Evolutionary conservation across 2,329 filamentous ascomycete genomes (phyloP), one percentile per base, ranked within the genome.

Genomic region (Alternaria ventricosa): DNA sequence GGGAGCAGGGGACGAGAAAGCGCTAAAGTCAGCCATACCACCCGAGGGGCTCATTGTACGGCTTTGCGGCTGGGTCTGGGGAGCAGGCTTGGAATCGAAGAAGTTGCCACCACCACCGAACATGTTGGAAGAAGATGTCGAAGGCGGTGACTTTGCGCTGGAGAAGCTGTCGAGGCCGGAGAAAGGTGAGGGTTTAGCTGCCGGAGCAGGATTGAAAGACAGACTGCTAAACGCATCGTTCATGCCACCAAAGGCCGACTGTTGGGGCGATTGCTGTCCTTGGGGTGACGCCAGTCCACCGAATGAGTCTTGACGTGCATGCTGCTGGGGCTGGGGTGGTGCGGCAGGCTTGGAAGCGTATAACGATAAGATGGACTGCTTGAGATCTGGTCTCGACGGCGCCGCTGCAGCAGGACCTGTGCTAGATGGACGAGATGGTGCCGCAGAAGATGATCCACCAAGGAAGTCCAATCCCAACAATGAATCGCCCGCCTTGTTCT

Each of bases 351-450:
- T 92, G 2, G 93, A 92, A 11, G 94, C 93, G 78, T 99, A 99
- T 15, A 99, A 87, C 8, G 96, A 99, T 53, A 99, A 83, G 64
- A 99, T 99, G 3, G 95, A 98, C 80, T 97, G 95, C 82, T 99
- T 99, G 64, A 99, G 84, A 77, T 99, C 96, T 3, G 95, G 94
- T 65, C 96, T 87, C 49, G 94, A 96, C 71, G 92, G 90, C 12
- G 87, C 86, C 18, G 84, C 84, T 45, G 71, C 61, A 4, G 86
- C 85, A 12, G 89, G 89, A 5, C 90, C 87, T 20, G 93, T 93
- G 81, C 93, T 97, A 6, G 92, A 88, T n/a, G 94, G 92, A 57
- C 94, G 88, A 57, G 83, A 84, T 30, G 90, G 89, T n/a, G 93
- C 88, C 10, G 92, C 85, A 36, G 90, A 84, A 44, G 90, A 84